Evolutionary conservation across 257 asterid genomes (phyloP).

Genomic region (Petunia axillaris): DNA sequence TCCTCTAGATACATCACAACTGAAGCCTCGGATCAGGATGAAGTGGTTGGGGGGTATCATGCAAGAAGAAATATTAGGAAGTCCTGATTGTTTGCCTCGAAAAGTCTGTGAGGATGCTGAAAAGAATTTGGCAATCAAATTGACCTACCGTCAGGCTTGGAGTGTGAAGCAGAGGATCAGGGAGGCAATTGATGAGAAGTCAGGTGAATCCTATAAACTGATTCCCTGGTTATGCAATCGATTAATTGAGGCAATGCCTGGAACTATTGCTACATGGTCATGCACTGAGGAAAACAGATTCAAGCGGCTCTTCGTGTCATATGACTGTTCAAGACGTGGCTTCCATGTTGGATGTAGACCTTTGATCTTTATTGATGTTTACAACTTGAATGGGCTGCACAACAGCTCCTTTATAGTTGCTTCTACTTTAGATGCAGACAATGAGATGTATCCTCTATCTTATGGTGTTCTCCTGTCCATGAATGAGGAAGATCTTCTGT

Average conservation of each 20-base stretch:
- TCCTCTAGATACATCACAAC: conserved; percentile 22
- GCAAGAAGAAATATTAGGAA: conserved; percentile 22
- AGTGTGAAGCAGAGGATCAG: conserved; percentile 23
- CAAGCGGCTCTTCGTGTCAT: conserved; percentile 25
- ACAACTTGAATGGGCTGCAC: conserved; percentile 29
- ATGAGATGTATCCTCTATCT: conserved; percentile 28
- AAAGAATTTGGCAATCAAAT: conserved; percentile 25
- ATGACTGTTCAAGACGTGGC: conserved; percentile 28
- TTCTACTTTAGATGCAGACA: conserved; percentile 26
- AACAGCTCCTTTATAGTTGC: conserved; percentile 26
- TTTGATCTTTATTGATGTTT: conserved; percentile 26
- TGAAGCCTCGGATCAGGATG: conserved; percentile 25
- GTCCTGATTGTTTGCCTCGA: conserved; percentile 24
- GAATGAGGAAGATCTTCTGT: conserved; percentile 20
- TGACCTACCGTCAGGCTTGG: conserved; percentile 30
- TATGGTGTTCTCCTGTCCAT: conserved; percentile 23
- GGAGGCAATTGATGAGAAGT: conserved; percentile 25
- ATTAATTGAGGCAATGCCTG: conserved; percentile 26
- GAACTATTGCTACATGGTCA: conserved; percentile 24
- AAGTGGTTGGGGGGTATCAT: conserved; percentile 25
- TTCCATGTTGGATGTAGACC: conserved; percentile 30
- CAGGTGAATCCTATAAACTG: conserved; percentile 28
- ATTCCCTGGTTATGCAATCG: conserved; percentile 33
- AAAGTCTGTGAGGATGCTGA: conserved; percentile 27
- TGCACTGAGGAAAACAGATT: conserved; percentile 26